phyloP scores from a whole-genome alignment of 1,284 basidiomycete species.

The Puccinia triticina region DNA sequence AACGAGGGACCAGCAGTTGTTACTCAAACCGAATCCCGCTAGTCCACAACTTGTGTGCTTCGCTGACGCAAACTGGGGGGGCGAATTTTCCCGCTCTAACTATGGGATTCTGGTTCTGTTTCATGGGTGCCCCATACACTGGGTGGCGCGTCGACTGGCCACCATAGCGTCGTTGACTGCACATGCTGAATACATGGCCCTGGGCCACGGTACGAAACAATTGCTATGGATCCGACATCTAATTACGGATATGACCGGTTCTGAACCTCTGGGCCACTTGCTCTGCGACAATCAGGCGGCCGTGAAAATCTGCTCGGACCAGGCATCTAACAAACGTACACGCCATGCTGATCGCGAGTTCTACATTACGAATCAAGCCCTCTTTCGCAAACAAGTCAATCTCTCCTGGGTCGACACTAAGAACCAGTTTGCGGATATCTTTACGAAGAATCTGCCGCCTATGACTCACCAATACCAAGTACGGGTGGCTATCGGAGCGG shows the following conservation, averaged over 20 bases:
- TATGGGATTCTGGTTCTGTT: too few relatives aligned
- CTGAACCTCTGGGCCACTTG: neutral
- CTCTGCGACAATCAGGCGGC: constrained; percentile 1
- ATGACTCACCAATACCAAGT: neutral
- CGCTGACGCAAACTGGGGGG: constrained; percentile 19
- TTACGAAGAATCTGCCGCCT: neutral
- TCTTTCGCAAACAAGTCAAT: neutral
- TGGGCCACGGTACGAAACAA: neutral
- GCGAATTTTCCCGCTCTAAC: neutral
- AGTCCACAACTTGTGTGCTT: neutral
- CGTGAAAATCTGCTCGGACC: neutral
- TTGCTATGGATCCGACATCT: neutral
- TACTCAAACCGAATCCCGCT: neutral
- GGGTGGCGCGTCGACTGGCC: neutral
- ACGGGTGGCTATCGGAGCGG: too few relatives aligned
- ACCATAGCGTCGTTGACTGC: neutral
- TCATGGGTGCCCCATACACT: too few relatives aligned
- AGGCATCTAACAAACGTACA: neutral
- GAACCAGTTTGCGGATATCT: neutral
- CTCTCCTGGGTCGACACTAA: neutral
- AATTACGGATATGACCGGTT: neutral
- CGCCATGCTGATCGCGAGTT: constrained; percentile 21
- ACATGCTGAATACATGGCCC: constrained; percentile 30
- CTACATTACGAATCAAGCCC: constrained; percentile 2
- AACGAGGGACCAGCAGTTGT: neutral